Base-by-base conservation (phyloP, 2,329 filamentous ascomycete species). In the Fusarium newnesense region DNA sequence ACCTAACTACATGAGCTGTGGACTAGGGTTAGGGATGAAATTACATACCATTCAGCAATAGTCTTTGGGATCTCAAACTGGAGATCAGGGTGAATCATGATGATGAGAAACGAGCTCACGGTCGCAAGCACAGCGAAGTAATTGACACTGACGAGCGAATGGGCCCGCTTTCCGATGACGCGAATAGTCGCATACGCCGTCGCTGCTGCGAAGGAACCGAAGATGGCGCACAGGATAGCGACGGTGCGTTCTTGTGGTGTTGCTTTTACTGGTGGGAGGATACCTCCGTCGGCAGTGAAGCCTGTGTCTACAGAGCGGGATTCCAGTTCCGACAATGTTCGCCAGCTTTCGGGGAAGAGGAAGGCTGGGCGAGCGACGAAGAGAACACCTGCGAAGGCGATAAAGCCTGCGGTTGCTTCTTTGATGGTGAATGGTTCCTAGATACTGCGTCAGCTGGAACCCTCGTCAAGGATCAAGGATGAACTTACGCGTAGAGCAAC, bases 121-220 rank as follows among this genome's bases (percentile, higher is more conserved):
- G 90, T 92, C 43, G 92, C 92, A 80, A 90, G 87, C 0, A 84
- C 83, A 3, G 91, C 90, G 79, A 96, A 95, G 80, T 95, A 96
- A 71, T 93, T 95, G 12, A 96, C 93, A 36, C 88, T 91, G 46
- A 96, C 88, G 21, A 96, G 87, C 0, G 94, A 91, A 78, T 96
- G 93, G 0, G 92, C 91, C 26, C 93, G 86, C 73, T 90, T 89
- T 3, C 94, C 93, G 67, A 96, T 94, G 78, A 93, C 89, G 13
- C 93, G 87, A 67, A 96, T 94, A 0, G 89, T 91, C 0, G 90
- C 92, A 76, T 91, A 94, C 3, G 93, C 93, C 2, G 87, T 87
- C 0, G 92, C 90, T 2, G 91, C 88, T 6, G 91, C 92, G 4
- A 94, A 80, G 0, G 95, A 91, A 1, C 94, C 94, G 0, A 94